phyloP scores from a whole-genome alignment of 2,329 filamentous ascomycete species.

The Zymoseptoria crescenta region DNA sequence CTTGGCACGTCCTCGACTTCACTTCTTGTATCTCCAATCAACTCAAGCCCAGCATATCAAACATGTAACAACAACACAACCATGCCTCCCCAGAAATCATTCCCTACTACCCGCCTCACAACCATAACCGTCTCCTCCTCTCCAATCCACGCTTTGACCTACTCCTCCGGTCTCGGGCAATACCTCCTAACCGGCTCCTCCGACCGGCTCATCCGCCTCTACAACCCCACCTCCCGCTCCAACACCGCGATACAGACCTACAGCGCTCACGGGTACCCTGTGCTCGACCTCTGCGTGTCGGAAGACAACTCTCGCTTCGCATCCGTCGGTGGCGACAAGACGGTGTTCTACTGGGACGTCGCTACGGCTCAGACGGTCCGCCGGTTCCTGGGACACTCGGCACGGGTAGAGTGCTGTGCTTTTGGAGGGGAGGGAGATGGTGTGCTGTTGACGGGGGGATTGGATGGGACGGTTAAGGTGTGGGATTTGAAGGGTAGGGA shows the following conservation, averaged over 20 bases:
- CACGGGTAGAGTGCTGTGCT: conserved; percentile 67
- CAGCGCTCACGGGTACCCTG: conserved; percentile 81
- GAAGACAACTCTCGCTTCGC: conserved; percentile 76
- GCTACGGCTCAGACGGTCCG: conserved; percentile 67
- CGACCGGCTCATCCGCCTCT: conserved; percentile 78
- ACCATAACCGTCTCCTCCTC: conserved; percentile 25
- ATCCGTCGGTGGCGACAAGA: conserved; percentile 81
- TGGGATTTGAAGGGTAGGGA: conserved; percentile 59
- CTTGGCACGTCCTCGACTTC: neutral
- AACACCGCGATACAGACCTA: conserved; percentile 71
- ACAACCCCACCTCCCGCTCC: conserved; percentile 54
- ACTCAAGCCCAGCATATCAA: neutral
- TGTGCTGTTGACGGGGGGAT: conserved; percentile 64
- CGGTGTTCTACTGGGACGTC: conserved; percentile 93
- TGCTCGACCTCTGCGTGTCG: conserved; percentile 69
- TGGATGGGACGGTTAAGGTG: conserved; percentile 62
- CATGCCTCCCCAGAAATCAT: conserved; percentile 2
- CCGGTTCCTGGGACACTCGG: conserved; percentile 58
- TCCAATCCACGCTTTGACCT: conserved; percentile 43
- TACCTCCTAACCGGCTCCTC: conserved; percentile 73
- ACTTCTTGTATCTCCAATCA: neutral
- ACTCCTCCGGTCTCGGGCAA: conserved; percentile 42
- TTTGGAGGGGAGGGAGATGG: conserved; percentile 71
- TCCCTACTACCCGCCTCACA: conserved; percentile 23
- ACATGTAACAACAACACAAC: neutral